Evolutionary conservation across 768 basidiomycete genomes (phyloP), one percentile per base, ranked within the genome.

Genomic region (Collybia mongolica): DNA sequence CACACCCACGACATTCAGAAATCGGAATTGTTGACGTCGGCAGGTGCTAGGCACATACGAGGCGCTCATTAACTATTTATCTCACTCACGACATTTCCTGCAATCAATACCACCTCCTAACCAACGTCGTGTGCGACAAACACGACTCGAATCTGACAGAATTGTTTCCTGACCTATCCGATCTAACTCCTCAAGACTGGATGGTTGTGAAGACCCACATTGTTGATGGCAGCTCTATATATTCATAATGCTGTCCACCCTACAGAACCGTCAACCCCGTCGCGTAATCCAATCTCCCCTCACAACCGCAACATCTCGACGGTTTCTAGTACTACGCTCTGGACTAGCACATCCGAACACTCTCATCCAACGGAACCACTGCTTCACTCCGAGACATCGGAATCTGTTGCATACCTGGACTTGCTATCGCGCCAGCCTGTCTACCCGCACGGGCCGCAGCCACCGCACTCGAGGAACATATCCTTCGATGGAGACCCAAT

Each of bases 201-300:
- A 32, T 32, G 32, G 32, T 32, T 32, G 32, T 32, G 11, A 32
- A 32, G 32, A 32, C 14, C 32, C 32, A 12, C 32, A 32, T 32
- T 41, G 54, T 43, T 59, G 49, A 87, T 87, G 85, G 77, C 82
- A 48, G 81, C 80, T 45, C 63, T 83, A 45, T 76, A 78, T 62
- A 73, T 83, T 44, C 83, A 84, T 65, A 76, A 81, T 58, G 70
- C 76, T 26, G 59, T 81, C 48, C 77, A 78, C 63, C 54, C 71
- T 41, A 65, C 71, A 26, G 73, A 74, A 37, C 46, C 60, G 15
- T 47, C 62, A 39, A 62, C 63, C 36, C 42, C 54, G 56, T 54
- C 18, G 23, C 44, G 35, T 43, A 36, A 71, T 23, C 65, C 66
- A 28, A 69, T 70, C 51, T 72, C 75, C 18, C 66, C 69, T 19